Evolutionary conservation across 2,329 filamentous ascomycete genomes (phyloP), one percentile per base, ranked within the genome.

Genomic region (Ophiostoma pallidulum): DNA sequence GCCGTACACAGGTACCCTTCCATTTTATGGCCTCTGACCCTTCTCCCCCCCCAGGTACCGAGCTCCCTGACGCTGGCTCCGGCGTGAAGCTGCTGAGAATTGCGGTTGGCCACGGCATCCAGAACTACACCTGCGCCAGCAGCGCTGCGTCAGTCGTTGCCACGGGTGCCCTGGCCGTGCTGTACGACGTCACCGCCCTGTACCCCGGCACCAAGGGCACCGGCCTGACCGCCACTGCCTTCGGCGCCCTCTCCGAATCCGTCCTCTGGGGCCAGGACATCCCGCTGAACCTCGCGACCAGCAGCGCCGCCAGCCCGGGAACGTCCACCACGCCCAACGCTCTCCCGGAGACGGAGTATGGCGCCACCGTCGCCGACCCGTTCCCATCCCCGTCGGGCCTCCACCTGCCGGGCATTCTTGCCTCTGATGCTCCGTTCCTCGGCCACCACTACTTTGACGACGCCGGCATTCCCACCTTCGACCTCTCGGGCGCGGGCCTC

Each of bases 391-490:
- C 65, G 2, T 61, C 66, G 3, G 61, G 66, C 3, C 59, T 71
- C 29, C 51, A 57, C 9, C 57, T 71, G 29, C 49, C 60, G 6
- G 60, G 60, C 45, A 36, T 66, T 31, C 46, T 41, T 13, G 5
- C 33, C 16, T 9, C 57, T 6, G 53, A 59, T 2, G 50, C 74
- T 6, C 62, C 65, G 41, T 70, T 73, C 56, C 59, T 81, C 13
- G 84, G 83, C 26, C 72, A 78, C 56, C 84, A 88, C 70, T 84
- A 71, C 72, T 87, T 87, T 69, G 74, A 73, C 62, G 51, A 53
- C 40, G 53, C 58, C 38, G 64, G 71, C 52, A 63, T 67, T 0
- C 83, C 84, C 1, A 77, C 71, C 12, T 87, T 86, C 60, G 69
- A 76, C 50, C 67, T 86, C 32, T 59, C 64, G 12, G 60, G 57